phyloP scores from a whole-genome alignment of 2,329 filamentous ascomycete species.

The Aschersonia sp. region DNA sequence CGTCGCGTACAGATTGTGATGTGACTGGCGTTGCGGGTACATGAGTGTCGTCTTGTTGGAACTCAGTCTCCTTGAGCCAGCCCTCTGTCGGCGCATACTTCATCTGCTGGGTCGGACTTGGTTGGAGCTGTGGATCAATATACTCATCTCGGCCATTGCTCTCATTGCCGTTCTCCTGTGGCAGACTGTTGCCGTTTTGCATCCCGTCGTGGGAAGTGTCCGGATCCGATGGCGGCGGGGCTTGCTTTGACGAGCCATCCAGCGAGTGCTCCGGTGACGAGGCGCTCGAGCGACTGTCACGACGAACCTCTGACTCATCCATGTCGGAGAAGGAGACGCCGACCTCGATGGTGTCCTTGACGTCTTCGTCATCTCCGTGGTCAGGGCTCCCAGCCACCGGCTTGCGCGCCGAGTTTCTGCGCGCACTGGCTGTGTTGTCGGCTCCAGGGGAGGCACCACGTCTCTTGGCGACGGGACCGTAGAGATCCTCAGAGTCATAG shows the following conservation, averaged over 20 bases:
- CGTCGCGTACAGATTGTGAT: too few species aligned
- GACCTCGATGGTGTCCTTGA: constrained; percentile 44
- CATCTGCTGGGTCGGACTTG: constrained; percentile 1
- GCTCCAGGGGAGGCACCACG: constrained; percentile 21
- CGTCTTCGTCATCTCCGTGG: constrained; percentile 28
- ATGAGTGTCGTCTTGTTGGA: too few species aligned
- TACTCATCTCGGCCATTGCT: not conserved
- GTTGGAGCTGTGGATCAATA: constrained; percentile 4
- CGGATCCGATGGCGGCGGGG: constrained; percentile 3
- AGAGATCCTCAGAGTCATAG: constrained; percentile 19
- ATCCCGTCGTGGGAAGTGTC: not conserved
- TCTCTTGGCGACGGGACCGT: constrained; percentile 15
- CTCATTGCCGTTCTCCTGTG: not conserved
- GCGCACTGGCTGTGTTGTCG: constrained; percentile 20
- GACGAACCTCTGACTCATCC: constrained; percentile 15
- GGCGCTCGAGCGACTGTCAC: constrained; percentile 10
- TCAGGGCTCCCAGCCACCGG: constrained; percentile 17
- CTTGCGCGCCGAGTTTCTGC: constrained; percentile 26
- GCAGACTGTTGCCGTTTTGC: not conserved
- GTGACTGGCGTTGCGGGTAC: too few species aligned
- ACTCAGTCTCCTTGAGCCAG: not conserved
- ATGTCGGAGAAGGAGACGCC: constrained; percentile 24
- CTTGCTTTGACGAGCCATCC: constrained; percentile 7
- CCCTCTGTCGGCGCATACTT: not conserved
- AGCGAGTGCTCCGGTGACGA: constrained; percentile 14